Evolutionary conservation across 768 basidiomycete species (phyloP).

Genomic region (Rhodotorula diobovata): DNA sequence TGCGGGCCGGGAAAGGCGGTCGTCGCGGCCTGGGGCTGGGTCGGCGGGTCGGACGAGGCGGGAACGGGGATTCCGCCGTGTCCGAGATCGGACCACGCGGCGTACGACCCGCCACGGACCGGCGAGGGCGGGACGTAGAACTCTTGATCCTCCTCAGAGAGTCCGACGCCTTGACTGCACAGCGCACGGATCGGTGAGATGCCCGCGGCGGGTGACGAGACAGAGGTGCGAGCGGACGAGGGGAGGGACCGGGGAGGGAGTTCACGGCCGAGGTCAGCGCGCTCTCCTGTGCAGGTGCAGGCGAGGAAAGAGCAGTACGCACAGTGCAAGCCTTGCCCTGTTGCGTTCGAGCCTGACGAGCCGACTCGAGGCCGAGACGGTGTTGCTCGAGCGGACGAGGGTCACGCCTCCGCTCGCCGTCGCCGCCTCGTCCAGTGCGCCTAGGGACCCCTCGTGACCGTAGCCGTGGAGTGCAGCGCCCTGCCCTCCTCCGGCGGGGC

Average conservation of each 20-base stretch:
- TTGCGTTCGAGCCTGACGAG: constrained; percentile 32
- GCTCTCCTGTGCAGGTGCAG: no score
- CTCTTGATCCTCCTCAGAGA: constrained; percentile 35
- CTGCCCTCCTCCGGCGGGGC: neutral
- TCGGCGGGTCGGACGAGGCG: neutral
- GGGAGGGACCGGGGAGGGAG: neutral
- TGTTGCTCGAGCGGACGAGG: constrained; percentile 26
- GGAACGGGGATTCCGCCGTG: constrained; percentile 3
- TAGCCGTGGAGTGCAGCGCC: neutral
- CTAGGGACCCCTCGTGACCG: neutral
- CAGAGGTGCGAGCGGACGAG: neutral
- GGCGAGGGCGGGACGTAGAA: constrained; percentile 37
- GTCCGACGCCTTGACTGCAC: constrained; percentile 29
- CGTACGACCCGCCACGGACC: constrained; percentile 7
- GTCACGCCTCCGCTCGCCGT: neutral
- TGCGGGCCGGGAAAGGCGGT: neutral
- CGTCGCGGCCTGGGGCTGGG: neutral
- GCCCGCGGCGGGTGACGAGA: neutral
- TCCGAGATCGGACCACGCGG: constrained; percentile 27
- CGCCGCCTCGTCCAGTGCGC: neutral
- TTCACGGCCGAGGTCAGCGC: no score
- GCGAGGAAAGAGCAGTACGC: neutral
- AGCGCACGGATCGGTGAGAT: neutral
- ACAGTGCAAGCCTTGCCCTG: constrained; percentile 26
- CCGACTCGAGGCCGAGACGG: constrained; percentile 14